A percentile compares a stretch with the other conserved stretches of the same genome.
phyloP scores from a whole-genome alignment of 2,329 filamentous ascomycete species.

The Aspergillus candidus region DNA sequence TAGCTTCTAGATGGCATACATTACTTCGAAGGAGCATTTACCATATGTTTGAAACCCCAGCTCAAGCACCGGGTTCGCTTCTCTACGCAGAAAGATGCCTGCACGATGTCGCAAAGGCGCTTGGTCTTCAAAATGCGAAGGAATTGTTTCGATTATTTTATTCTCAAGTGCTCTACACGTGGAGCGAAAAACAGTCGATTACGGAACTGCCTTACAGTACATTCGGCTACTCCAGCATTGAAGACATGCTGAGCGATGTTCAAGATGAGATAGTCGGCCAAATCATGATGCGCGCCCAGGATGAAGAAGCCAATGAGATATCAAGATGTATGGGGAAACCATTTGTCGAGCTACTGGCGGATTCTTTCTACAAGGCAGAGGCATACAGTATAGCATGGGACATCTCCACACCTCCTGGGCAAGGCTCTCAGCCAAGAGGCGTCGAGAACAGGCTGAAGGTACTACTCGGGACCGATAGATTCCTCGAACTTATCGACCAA shows the following conservation, averaged over 20 bases:
- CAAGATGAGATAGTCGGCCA: slow-evolving; percentile 74
- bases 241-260: slow-evolving; percentile 62
- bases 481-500: slow-evolving; percentile 56
- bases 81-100: slow-evolving; percentile 70
- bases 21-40: slow-evolving; percentile 82
- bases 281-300: slow-evolving; percentile 72
- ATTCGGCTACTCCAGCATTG: slow-evolving; percentile 68
- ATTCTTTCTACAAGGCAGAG: slow-evolving; percentile 69
- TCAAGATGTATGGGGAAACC: slow-evolving; percentile 51
- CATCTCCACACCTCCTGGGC: slow-evolving; percentile 46
- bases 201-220: slow-evolving; percentile 74
- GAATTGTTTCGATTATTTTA: slow-evolving; percentile 78
- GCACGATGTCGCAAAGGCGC: slow-evolving; percentile 55
- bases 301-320: slow-evolving; percentile 56
- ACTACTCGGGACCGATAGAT: slow-evolving; percentile 61
- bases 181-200: slow-evolving; percentile 64
- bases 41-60: slow-evolving; percentile 87
- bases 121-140: slow-evolving; percentile 60
- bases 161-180: slow-evolving; percentile 84
- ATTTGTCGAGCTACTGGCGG: slow-evolving; percentile 54
- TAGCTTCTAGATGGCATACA: slow-evolving; percentile 81
- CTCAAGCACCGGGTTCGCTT: slow-evolving; percentile 58
- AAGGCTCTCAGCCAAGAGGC: slow-evolving; percentile 46
- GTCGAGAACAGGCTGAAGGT: slow-evolving; percentile 62
- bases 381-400: slow-evolving; percentile 81